Base-by-base conservation (phyloP, 305 asterid species). In the Ilex paraguariensis region DNA sequence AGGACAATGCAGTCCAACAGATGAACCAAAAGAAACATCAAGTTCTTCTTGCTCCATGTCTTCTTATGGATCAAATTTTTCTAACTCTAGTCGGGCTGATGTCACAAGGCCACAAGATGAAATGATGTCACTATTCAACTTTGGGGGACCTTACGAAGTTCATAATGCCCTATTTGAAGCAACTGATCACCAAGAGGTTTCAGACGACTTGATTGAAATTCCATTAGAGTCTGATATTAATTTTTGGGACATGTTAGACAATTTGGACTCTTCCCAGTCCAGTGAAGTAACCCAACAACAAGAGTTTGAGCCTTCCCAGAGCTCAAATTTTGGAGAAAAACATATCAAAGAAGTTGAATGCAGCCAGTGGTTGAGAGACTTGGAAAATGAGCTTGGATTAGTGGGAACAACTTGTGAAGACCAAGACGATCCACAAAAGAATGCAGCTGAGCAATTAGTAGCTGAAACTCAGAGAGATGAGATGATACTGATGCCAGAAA, bases 311-410 rank as follows among this genome's bases (percentile, higher is more conserved):
- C 60, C 49, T 5, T 32, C 62, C 17, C 48, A 33, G 44, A 31
- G 7, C 17, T 52, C 59, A 7, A 13, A 39, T 13, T 42, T 36
- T 1, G 59, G 16, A 54, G 66, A 54, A 57, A 63, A 42, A 3
- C 46, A 52, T 8, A 61, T 32, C 3, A 56, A 50, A 17, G 78
- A 65, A 8, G 62, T 31, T n/a, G 82, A 66, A 7, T 8, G 59
- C 44, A 54, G 30, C 17, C 57, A 74, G 61, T 84, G 91, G 91
- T 52, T 82, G 58, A 77, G 67, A 61, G 54, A 77, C 66, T 61
- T 80, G 60, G 91, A 84, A 76, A 72, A 78, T 63, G 91, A 87
- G 72, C 77, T 84, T 56, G 89, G 82, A 68, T 69, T 82, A 44
- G 59, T 68, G 12, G 71, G 31, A 33, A 64, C 65, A 32, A 56